Evolutionary conservation across 2,329 filamentous ascomycete genomes (phyloP).

Genomic region (Aspergillus spinulosporus): DNA sequence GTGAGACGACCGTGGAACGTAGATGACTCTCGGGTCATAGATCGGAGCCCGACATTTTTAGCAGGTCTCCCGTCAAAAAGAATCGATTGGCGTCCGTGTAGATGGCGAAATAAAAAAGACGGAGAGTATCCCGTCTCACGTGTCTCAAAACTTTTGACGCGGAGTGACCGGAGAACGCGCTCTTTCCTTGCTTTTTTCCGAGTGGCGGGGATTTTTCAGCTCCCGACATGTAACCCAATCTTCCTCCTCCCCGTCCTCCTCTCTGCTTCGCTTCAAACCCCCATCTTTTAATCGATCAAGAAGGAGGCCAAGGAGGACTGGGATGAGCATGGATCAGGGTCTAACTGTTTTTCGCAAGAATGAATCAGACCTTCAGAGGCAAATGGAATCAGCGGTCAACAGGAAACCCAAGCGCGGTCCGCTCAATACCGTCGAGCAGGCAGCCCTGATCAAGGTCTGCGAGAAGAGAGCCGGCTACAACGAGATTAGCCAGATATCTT

Average conservation of each 20-base stretch:
- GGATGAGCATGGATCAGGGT: constrained; percentile 15
- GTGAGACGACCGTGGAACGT: not conserved
- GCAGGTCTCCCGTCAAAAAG: not conserved
- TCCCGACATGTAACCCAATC: constrained; percentile 9
- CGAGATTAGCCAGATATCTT: constrained; percentile 11
- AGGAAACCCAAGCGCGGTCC: constrained; percentile 10
- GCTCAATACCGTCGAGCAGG: constrained; percentile 20
- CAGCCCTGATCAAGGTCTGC: constrained; percentile 22
- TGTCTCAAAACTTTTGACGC: constrained; percentile 1
- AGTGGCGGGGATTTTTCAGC: constrained; percentile 13
- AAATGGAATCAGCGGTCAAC: constrained; percentile 1
- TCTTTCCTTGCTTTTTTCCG: constrained; percentile 4
- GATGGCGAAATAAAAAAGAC: not conserved
- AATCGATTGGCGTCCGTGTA: not conserved
- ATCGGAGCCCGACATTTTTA: not conserved
- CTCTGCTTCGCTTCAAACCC: not conserved
- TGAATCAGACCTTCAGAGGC: constrained; percentile 4
- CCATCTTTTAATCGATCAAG: constrained; percentile 4
- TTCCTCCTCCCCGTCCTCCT: constrained; percentile 10
- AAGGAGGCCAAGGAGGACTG: constrained; percentile 3
- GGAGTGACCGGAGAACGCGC: constrained; percentile 2
- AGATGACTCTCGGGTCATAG: not conserved
- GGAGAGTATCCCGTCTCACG: not conserved
- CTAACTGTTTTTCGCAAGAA: constrained; percentile 16
- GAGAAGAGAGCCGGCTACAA: constrained; percentile 21